A percentile compares a stretch with the other conserved stretches of the same genome.
Conservation (phyloP, 495 filamentous ascomycete genomes). For the Aspergillus coremiiformis region DNA sequence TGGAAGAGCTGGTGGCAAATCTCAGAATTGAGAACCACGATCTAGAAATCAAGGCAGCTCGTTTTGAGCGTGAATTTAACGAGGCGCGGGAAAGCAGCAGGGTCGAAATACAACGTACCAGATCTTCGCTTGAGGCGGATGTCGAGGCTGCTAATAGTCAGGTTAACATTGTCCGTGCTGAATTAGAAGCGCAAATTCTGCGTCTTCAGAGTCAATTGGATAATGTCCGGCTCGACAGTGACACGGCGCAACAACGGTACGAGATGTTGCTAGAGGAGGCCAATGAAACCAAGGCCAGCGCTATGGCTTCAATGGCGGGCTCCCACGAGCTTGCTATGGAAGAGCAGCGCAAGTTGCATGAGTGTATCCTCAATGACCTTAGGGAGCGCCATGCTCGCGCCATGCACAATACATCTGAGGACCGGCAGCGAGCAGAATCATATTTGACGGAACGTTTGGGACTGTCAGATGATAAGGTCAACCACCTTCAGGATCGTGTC, state of each 20-base stretch:
- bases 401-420: conserved; percentile 61
- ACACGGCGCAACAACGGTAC: conserved; percentile 63
- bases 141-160: conserved; percentile 74
- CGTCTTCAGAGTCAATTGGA: conserved; percentile 65
- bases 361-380: conserved; percentile 57
- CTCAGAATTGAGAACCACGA: conserved; percentile 63
- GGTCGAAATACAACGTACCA: conserved; percentile 69
- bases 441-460: conserved; percentile 63
- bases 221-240: conserved; percentile 60
- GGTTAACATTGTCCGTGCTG: conserved; percentile 68
- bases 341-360: conserved; percentile 61
- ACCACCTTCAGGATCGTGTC: conserved; percentile 74
- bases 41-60: conserved; percentile 51
- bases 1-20: conserved; percentile 57
- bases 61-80: conserved; percentile 74
- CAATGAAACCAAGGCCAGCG: conserved; percentile 41
- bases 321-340: conserved; percentile 57
- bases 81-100: conserved; percentile 70
- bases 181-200: conserved; percentile 65
- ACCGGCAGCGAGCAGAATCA: conserved; percentile 60
- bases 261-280: conserved; percentile 74
- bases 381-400: conserved; percentile 65
- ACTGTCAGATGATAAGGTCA: conserved; percentile 69
- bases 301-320: conserved; percentile 49
- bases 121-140: conserved; percentile 70